Base-by-base conservation (phyloP, 257 asterid genomes). In the Fraxinus pennsylvanica region DNA sequence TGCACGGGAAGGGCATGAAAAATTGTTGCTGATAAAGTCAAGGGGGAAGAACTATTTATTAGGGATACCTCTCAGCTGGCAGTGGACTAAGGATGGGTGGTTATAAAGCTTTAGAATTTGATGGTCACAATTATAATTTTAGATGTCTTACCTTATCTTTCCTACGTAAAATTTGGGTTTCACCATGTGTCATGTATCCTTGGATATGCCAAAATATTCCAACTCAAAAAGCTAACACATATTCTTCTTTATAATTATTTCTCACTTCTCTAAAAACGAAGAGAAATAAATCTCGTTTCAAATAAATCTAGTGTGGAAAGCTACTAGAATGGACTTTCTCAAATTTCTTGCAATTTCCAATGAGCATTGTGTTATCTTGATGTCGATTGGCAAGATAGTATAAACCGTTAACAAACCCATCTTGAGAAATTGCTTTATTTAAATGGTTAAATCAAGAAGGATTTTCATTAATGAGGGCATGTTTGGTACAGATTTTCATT, bases 31-130 rank as follows among this genome's bases (percentile, higher is more conserved):
- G 87, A 86, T 82, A 76, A 86, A 89, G 92, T 93, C 84, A 84
- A 82, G 77, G 47, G 39, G 79, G 76, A 81, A 74, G 80, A 84
- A 86, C 85, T 86, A 87, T 90, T 88, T 89, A 85, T 85, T 78
- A 78, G 90, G 90, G 85, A 50, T 57, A 27, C 63, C 89, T 88
- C 82, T 85, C 71, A 78, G 79, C 68, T 69, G 75, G 70, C 75
- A 79, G 85, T 76, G 75, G 82, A 81, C 83, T 66, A 21, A 76
- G 88, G 84, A 90, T 83, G 82, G 84, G 90, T 89, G 97, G 91
- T 88, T 89, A 85, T 65, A 25, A 76, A 71, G 67, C 78, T 76
- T 83, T 72, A 74, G 32, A 47, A 78, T 81, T 85, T 80, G 83
- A 86, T 86, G 94, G 92, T 79, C 87, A 80, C 82, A 57, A 78